Evolutionary conservation across 2,329 filamentous ascomycete genomes (phyloP).

Genomic region (Phaeophleospora eucalypticola): DNA sequence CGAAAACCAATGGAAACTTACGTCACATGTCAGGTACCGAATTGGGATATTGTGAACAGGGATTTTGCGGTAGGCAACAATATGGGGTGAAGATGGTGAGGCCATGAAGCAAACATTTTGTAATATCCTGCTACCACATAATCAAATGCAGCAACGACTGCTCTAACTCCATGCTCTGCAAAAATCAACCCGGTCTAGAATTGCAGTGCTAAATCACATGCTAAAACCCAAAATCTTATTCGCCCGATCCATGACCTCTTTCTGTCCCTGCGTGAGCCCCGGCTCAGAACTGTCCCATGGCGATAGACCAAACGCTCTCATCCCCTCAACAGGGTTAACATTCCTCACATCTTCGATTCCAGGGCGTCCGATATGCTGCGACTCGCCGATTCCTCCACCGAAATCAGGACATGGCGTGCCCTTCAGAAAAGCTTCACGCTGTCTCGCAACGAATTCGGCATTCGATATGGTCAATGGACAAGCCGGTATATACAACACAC

Average conservation of each 20-base stretch:
- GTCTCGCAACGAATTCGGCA: slow-evolving; percentile 64
- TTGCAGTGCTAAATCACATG: slow-evolving; percentile 13
- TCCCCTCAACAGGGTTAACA: slow-evolving; percentile 43
- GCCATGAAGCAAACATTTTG: not conserved
- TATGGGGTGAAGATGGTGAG: not conserved
- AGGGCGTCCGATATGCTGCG: slow-evolving; percentile 42
- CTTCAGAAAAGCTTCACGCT: slow-evolving; percentile 65
- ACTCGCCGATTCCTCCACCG: slow-evolving; percentile 61
- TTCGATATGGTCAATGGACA: slow-evolving; percentile 76
- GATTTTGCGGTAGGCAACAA: not conserved
- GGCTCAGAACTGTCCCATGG: slow-evolving; percentile 47
- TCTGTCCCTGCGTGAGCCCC: slow-evolving; percentile 49
- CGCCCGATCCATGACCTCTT: slow-evolving; percentile 47
- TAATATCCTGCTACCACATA: not conserved
- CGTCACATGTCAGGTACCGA: not conserved
- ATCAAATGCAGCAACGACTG: too few relatives aligned
- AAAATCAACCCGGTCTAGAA: too few relatives aligned
- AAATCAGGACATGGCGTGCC: slow-evolving; percentile 52
- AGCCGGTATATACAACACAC: slow-evolving; percentile 83
- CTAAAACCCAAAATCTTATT: slow-evolving; percentile 54
- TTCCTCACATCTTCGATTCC: slow-evolving; percentile 36
- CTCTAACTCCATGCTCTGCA: too few relatives aligned
- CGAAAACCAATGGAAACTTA: not conserved
- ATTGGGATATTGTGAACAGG: not conserved
- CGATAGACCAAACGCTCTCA: slow-evolving; percentile 53